Base-by-base conservation (phyloP, 108 stramenopile species). In the Fragilaria crotonensis region DNA sequence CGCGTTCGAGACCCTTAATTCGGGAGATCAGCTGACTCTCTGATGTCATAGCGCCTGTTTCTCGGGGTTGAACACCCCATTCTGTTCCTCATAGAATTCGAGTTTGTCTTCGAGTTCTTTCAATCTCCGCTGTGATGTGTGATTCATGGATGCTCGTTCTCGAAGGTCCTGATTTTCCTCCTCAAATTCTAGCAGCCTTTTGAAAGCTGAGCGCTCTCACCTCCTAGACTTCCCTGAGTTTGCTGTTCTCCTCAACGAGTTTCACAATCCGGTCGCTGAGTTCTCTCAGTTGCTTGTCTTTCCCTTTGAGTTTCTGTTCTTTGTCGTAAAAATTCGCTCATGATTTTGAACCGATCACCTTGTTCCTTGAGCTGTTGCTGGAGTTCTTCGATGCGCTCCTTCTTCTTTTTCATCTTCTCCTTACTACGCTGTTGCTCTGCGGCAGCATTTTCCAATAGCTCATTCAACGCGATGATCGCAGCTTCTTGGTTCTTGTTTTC, bases 401-500 rank as follows among this genome's bases (percentile, higher is more conserved):
- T 18, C 27, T 60, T 36, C 52, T 48, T 21, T 25, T 57, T 60
- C 9, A 67, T 32, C 32, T 61, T 44, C 22, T 48, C 59, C 28
- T 64, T 66, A 32, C 67, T 49, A 11, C 41, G 65, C 36, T 61
- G 41, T 32, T 66, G 50, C 36, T 66, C 52, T 33, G 56, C 28
- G 5, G 57, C 36, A 0, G 47, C 50, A 20, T 63, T 46, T 11
- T 64, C 33, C 30, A 75, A 4, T 25, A 47, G 46, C 14, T 54
- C 48, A 23, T 48, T 64, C 21, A 69, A 52, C 29, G 58, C 25
- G 3, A 50, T 33, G 45, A 64, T 68, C 36, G 33, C 63, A 33
- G 29, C 50, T 28, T 69, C 57, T 21, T 69, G 62, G 2, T 25
- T 25, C 4, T 48, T 25, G 18, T 50, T 58, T 25, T 50, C 29